Evolutionary conservation across 805 yeast genomes (phyloP).

Genomic region (Kluyveromyces dobzhanskii): DNA sequence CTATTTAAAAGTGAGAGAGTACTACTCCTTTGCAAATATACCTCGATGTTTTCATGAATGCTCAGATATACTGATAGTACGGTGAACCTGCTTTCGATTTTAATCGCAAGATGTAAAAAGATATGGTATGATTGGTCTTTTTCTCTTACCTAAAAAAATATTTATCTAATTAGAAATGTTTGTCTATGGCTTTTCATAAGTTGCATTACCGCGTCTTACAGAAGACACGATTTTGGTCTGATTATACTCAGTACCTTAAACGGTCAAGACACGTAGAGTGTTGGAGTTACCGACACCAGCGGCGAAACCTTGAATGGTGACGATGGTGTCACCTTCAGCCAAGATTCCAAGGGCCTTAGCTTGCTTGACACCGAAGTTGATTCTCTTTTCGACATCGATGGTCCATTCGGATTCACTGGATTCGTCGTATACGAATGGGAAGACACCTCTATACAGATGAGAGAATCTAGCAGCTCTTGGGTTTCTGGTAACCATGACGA

Average conservation of each 20-base stretch:
- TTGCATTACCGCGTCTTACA: too few species aligned
- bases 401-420: conserved; percentile 71
- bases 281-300: conserved; percentile 98
- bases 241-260: conserved; percentile 31
- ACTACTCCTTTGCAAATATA: too few species aligned
- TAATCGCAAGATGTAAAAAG: too few species aligned
- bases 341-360: conserved; percentile 83
- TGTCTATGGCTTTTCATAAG: too few species aligned
- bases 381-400: conserved; percentile 91
- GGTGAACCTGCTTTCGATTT: too few species aligned
- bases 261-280: conserved; percentile 88
- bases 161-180: too few species aligned
- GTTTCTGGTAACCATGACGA: conserved; percentile 97
- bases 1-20: too few species aligned
- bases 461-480: conserved; percentile 87
- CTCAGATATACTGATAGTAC: too few species aligned
- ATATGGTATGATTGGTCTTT: too few species aligned
- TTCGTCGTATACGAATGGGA: conserved; percentile 82
- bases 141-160: too few species aligned
- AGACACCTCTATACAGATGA: conserved; percentile 97
- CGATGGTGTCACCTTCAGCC: conserved; percentile 78
- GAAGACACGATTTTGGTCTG: too few species aligned
- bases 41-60: too few species aligned
- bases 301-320: conserved; percentile 98
- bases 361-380: conserved; percentile 85